Evolutionary conservation across 257 asterid genomes (phyloP).

Genomic region (Lycium ferocissimum): DNA sequence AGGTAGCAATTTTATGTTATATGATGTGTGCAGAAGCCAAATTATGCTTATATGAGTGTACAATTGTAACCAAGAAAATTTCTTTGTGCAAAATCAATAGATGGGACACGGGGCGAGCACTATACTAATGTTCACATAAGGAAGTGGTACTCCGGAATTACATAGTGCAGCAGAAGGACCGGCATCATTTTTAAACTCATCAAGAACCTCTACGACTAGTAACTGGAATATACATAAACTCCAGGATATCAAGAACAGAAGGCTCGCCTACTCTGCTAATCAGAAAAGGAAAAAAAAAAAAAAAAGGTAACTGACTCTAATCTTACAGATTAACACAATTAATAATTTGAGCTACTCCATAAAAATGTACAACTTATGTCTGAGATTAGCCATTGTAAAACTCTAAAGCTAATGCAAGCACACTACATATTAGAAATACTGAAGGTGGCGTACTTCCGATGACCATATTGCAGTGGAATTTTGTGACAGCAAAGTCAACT

Average conservation of each 20-base stretch:
- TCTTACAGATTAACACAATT: neutral
- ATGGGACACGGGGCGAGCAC: neutral
- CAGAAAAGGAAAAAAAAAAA: neutral
- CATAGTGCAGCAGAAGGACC: neutral
- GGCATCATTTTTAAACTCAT: neutral
- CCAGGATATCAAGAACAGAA: neutral
- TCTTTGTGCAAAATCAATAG: neutral
- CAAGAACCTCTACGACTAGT: neutral
- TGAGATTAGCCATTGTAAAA: neutral
- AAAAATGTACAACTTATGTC: neutral
- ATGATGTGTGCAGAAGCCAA: neutral
- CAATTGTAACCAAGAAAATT: constrained; percentile 1
- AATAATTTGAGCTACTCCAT: neutral
- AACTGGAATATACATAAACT: neutral
- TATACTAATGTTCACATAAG: neutral
- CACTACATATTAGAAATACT: neutral
- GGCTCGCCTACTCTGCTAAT: neutral
- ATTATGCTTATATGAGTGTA: constrained; percentile 6
- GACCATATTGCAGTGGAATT: neutral
- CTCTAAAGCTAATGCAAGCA: neutral
- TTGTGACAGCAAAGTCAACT: neutral
- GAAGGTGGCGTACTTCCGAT: neutral
- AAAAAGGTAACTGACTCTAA: neutral
- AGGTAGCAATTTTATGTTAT: neutral
- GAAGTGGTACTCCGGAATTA: neutral